Percentiles rank a stretch among this genome's conserved stretches.
These are phyloP conservation scores for Podila clonocystis DNA, from an alignment of 192 early-diverging fungal species.

Conservation along the genomic window DNA sequence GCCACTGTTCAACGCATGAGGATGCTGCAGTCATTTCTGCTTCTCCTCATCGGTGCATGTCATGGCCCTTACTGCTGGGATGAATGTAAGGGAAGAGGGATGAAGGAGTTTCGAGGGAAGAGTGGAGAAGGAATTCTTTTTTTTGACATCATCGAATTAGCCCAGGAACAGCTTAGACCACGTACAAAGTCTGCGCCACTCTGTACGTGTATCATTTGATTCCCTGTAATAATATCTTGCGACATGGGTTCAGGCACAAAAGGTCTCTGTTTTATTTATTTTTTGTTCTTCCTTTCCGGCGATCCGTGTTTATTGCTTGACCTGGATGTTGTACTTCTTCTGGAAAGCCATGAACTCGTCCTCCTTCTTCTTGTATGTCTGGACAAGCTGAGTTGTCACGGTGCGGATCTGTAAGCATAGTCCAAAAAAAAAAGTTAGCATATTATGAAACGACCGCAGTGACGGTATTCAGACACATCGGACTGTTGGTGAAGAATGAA, in stretches of 20 bases:
- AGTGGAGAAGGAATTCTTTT: no score
- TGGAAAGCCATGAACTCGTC: conserved; percentile 88
- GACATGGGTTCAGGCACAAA: neutral
- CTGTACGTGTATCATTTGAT: no score
- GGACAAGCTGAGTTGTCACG: conserved; percentile 79
- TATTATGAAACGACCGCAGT: neutral
- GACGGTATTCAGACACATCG: neutral
- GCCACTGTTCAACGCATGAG: no score
- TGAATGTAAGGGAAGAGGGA: no score
- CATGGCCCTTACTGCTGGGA: no score
- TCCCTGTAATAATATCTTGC: no score
- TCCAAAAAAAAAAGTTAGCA: neutral
- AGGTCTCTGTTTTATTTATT: neutral
- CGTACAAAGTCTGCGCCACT: no score
- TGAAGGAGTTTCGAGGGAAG: no score
- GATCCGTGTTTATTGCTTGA: conserved; percentile 39
- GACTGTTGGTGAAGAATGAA: neutral
- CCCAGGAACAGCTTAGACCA: no score
- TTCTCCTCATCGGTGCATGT: no score
- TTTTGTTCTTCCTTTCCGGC: neutral
- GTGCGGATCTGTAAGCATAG: conserved; percentile 68
- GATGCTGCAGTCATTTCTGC: no score
- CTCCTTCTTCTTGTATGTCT: conserved; percentile 90
- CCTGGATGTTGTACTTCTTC: conserved; percentile 89
- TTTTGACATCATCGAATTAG: no score